Base-by-base conservation (phyloP, 2,329 filamentous ascomycete species). In the Dothistroma septosporum region DNA sequence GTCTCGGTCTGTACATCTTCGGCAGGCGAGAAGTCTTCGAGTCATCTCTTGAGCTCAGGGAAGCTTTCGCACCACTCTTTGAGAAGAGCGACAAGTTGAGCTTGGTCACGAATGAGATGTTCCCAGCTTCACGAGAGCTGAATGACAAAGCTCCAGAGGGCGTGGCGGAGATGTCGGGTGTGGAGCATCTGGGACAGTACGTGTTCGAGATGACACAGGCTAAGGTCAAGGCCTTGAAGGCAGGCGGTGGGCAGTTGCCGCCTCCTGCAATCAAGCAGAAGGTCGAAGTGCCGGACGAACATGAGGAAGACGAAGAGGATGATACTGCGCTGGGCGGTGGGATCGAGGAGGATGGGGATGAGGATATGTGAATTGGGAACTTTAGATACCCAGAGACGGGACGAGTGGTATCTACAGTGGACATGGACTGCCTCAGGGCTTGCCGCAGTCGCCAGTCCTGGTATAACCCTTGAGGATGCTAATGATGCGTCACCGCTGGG, bases 101-200 rank as follows among this genome's bases (percentile, higher is more conserved):
- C 69, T 82, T 97, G 8, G 87, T 91, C 1, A 91, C 90, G 0
- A 90, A 90, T 19, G 94, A 99, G 78, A 85, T 97, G 79, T 96
- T 86, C 81, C 90, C 90, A 0, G 84, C 89, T 58, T 81, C 90
- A 49, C 70, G 72, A 4, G 56, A 73, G 19, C 78, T 80, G 9
- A 80, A 80, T 19, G 78, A 80, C 31, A 58, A 55, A 47, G 41
- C 44, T 49, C 33, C 11, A 49, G 48, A 50, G 44, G 12, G 82
- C 82, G 69, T 60, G 11, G 87, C 86, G 0, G 81, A 85, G 21
- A 97, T 99, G 90, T 90, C 93, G 69, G 85, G 89, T 35, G 87
- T 97, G 0, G 93, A 99, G 78, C 94, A 99, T 78, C 76, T 99
- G 37, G 94, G 94, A 0, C 89, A 96, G 76, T 99, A 97, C 75